These are phyloP conservation scores for Tinospora cordifolia DNA, from an alignment of 164 flowering plant genomes.

Conservation along the genomic window DNA sequence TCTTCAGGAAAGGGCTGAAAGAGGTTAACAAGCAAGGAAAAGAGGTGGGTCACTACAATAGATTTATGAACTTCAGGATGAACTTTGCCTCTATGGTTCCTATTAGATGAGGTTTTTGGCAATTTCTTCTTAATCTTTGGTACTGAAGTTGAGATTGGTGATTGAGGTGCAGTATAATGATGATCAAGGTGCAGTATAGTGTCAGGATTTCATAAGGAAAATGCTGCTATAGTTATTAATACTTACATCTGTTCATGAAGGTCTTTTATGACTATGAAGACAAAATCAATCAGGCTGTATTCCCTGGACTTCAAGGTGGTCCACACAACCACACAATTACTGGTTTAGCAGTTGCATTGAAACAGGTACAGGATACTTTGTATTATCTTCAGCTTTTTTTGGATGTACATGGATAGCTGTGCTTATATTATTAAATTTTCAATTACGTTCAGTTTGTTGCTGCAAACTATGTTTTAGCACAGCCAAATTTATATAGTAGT, in stretches of 20 bases:
- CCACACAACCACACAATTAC: conserved; percentile 98
- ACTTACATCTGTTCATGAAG: conserved; percentile 33
- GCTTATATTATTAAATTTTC: background rate
- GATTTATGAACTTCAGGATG: background rate
- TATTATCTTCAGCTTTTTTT: background rate
- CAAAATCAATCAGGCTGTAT: conserved; percentile 93
- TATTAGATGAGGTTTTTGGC: background rate
- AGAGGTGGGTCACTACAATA: conserved; percentile 39
- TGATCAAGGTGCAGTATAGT: background rate
- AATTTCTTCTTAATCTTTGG: background rate
- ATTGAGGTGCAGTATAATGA: background rate
- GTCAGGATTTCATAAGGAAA: background rate
- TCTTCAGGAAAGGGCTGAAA: conserved; percentile 82
- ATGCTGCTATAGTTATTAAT: background rate
- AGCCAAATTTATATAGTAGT: background rate
- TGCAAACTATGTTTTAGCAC: too few species aligned
- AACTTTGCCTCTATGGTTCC: background rate
- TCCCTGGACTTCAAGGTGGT: conserved; percentile 99
- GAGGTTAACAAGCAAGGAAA: conserved; percentile 78
- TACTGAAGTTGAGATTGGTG: conserved; percentile 2
- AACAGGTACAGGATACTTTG: conserved; percentile 56
- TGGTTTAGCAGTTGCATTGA: conserved; percentile 94
- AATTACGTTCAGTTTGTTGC: background rate
- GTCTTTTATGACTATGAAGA: conserved; percentile 92
- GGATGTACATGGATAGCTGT: background rate